phyloP scores from a whole-genome alignment of 768 basidiomycete species.

The Pleurotus pulmonarius region DNA sequence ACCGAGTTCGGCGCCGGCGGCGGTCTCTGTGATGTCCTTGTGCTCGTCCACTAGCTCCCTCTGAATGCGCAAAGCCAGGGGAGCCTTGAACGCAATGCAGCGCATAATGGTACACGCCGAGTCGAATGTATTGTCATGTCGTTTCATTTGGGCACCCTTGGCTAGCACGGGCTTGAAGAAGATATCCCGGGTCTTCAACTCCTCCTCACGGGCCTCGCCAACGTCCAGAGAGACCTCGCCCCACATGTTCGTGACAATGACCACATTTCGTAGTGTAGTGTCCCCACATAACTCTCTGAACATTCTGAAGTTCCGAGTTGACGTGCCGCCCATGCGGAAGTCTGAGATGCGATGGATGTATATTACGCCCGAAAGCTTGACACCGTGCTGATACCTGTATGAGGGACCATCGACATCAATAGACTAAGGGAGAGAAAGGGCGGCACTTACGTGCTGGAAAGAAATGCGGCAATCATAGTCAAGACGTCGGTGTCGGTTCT shows the following conservation, averaged over 20 bases:
- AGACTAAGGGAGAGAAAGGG: background rate
- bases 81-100: conserved; percentile 33
- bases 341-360: conserved; percentile 56
- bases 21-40: conserved; percentile 46
- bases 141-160: conserved; percentile 33
- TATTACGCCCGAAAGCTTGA: conserved; percentile 33
- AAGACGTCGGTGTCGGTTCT: conserved; percentile 31
- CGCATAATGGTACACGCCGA: conserved; percentile 41
- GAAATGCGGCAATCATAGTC: conserved; percentile 32
- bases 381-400: background rate
- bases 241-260: conserved; percentile 50
- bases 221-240: conserved; percentile 27
- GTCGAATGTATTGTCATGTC: conserved; percentile 29
- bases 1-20: conserved; percentile 49
- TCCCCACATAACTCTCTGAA: conserved; percentile 46
- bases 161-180: conserved; percentile 43
- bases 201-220: conserved; percentile 34
- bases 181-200: conserved; percentile 28
- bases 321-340: conserved; percentile 41
- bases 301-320: conserved; percentile 41
- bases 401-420: conserved; percentile 35
- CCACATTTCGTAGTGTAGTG: conserved; percentile 39
- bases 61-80: conserved; percentile 49
- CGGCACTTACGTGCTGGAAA: conserved; percentile 18
- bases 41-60: conserved; percentile 49